Evolutionary conservation across 2,329 filamentous ascomycete genomes (phyloP), one percentile per base, ranked within the genome.

Genomic region (Tolypocladium capitatum): DNA sequence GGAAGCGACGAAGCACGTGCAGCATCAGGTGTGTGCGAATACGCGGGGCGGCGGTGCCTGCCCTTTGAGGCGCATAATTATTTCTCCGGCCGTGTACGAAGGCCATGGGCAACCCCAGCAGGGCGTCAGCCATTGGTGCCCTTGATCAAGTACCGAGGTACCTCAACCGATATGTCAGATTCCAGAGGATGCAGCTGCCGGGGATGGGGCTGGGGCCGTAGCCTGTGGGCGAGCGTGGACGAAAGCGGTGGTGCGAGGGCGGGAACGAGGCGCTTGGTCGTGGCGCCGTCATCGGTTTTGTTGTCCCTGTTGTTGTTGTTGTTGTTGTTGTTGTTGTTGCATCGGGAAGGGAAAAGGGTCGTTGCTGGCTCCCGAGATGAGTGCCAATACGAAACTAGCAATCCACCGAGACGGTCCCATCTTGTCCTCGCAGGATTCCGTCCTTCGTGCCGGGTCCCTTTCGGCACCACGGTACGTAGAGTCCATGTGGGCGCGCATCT

Each of bases 151-250:
- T 32, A 32, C 30, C n/a, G n/a, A 24, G 3, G 10, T 31, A 31
- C 31, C 31, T 32, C 4, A 14, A 2, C 53, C 57, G 61, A 63
- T 63, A 60, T 63, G 58, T 63, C 60, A 63, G 61, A 63, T 63
- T 62, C 55, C 46, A 47, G 45, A 34, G 14, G 32, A 34, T 34
- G 16, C 32, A 34, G 14, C 32, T n/a, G 33, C 46, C 35, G 32
- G 45, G 46, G 32, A n/a, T n/a, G n/a, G n/a, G n/a, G n/a, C 46
- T 13, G 34, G 33, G 14, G 8, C 44, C 28, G 34, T 20, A 11
- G 32, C 32, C 32, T 6, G 6, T n/a, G 32, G 32, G 32, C 16
- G 32, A n/a, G 16, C 16, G 3, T 18, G 33, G 33, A 16, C 33
- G 16, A 18, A 16, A n/a, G 16, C 32, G 16, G 3, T 34, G 30